Evolutionary conservation across 768 basidiomycete species (phyloP), one percentile per base, ranked within the genome.

Genomic region (Tulasnella sp.): DNA sequence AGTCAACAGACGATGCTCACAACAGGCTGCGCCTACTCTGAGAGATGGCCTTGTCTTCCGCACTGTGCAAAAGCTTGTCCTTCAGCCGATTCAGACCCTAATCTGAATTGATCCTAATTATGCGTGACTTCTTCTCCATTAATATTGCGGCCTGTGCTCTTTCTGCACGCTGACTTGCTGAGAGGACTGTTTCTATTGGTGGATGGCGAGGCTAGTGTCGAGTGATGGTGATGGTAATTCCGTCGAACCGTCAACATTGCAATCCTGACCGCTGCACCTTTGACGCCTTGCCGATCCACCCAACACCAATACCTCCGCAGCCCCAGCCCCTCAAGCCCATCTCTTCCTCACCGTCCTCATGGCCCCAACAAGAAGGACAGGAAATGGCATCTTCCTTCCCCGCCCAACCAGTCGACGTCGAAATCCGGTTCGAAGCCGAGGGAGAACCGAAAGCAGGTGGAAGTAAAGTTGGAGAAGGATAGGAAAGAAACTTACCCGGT

Each of bases 401-500:
- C 85, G 90, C 92, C 73, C 93, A 93, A 9, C 94, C 96, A 2
- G 91, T 99, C 81, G 97, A 98, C 84, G 90, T 98, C 22, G 96
- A 98, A 85, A 87, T 99, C 84, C 93, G 93, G 84, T 90, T 99
- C 1, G 92, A 94, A 73, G 93, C 91, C 48, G 96, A 98, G 85
- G 37, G 95, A 98, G 48, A 87, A 91, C 72, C 89, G 97, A 82
- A 96, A 96, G 86, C 93, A 94, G 82, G 97, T 46, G 12, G 46
- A 98, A 72, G 89, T 93, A 83, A 98, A 98, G 87, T 88, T 89
- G 41, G 96, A 97, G 82, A 96, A 97, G 87, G 96, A 97, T 72
- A 92, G 93, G 85, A 88, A 89, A 80, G 89, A 93, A 76, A 31
- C 93, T 80, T 96, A 93, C 89, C 96, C 97, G 1, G 93, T 99